phyloP scores from a whole-genome alignment of 2,329 filamentous ascomycete species.

The Talaromyces rugulosus region DNA sequence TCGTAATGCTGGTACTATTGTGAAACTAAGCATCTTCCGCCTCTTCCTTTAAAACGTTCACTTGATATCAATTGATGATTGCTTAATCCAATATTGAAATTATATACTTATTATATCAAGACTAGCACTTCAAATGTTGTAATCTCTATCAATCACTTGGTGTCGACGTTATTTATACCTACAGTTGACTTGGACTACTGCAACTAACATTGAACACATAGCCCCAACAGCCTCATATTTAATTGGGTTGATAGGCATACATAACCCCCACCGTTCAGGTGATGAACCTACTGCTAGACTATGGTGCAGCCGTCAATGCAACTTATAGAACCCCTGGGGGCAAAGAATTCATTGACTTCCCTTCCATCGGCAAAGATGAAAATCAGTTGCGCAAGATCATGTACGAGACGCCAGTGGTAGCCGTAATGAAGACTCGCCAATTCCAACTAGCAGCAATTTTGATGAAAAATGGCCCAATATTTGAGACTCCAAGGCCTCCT shows the following conservation, averaged over 20 bases:
- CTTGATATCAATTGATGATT: too few species aligned
- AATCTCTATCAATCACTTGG: too few species aligned
- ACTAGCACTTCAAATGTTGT: too few species aligned
- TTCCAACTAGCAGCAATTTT: not conserved
- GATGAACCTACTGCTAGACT: not conserved
- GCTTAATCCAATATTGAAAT: too few species aligned
- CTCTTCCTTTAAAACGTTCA: too few species aligned
- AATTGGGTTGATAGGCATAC: too few species aligned
- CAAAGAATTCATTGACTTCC: not conserved
- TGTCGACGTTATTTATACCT: too few species aligned
- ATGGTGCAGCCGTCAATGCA: not conserved
- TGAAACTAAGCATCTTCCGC: too few species aligned
- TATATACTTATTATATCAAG: too few species aligned
- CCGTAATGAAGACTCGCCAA: not conserved
- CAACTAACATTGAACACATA: too few species aligned
- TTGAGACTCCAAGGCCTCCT: not conserved
- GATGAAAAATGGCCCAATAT: not conserved
- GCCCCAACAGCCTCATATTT: not conserved
- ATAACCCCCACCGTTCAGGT: not conserved
- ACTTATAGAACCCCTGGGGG: not conserved
- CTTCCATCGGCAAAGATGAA: not conserved
- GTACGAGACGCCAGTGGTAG: not conserved
- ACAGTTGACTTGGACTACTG: too few species aligned
- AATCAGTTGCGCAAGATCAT: not conserved
- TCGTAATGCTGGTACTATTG: too few species aligned